Base-by-base conservation (phyloP, 371 early-diverging fungal species). In the Sporodiniella umbellata region DNA sequence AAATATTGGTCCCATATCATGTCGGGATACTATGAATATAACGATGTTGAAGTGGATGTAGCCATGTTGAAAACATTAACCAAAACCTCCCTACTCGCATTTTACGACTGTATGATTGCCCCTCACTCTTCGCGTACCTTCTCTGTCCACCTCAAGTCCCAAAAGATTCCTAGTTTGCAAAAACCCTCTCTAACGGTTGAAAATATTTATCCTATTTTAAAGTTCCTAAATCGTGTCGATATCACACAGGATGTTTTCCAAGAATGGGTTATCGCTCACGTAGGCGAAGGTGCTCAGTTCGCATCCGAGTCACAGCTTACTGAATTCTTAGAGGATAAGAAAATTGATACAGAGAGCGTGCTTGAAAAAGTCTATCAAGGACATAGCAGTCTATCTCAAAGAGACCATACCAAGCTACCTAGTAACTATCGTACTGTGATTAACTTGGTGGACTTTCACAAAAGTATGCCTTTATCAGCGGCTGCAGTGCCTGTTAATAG, bases 21-120 rank as follows among this genome's bases (percentile, higher is more conserved):
- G 21, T 80, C 79, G 8, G 84, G 84, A 1, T 89, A 86, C 66
- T 94, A 92, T 62, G 91, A 93, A 53, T 95, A 94, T 72, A 87
- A 92, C 26, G 80, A 79, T 49, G 66, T 54, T 25, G 53, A 62
- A 15, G 75, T 68, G 22, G 87, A 86, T 15, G 83, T 83, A 2
- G 57, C 49, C 8, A 76, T 83, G 58, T 66, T 91, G 43, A 63
- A 62, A 15, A 60, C 33, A 3, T 64, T 85, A n/a, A 67, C 64
- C 12, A 63, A 79, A 53, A 67, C 58, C 1, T 67, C 68, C 1
- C 58, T 86, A 14, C 43, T 86, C 1, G 72, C 54, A 17, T 92
- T 89, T 56, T 86, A 78, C 51, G 69, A 79, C 11, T 42, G 38
- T 2, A 70, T 64, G 11, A 78, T 92, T 30, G 35, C 73, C 46